These are phyloP conservation scores for Cyclotella cryptica DNA, from an alignment of 108 stramenopile species.

Conservation along the genomic window DNA sequence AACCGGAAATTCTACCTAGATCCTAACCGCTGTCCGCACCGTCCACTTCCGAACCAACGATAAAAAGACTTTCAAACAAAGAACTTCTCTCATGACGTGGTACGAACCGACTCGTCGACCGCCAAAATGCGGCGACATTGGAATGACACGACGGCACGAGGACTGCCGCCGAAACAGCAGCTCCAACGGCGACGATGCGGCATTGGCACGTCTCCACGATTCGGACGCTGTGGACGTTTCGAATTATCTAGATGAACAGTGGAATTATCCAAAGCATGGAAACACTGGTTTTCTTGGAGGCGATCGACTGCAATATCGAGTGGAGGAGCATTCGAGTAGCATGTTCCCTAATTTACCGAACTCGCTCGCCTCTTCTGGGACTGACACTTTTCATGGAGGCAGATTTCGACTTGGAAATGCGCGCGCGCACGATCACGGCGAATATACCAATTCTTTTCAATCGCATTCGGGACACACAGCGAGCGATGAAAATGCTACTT, in stretches of 20 bases:
- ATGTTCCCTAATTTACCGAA: not conserved
- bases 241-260: constrained; percentile 3
- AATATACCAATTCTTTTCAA: not conserved
- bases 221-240: constrained; percentile 8
- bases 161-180: not conserved
- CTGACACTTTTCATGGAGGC: not conserved
- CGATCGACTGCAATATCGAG: constrained; percentile 14
- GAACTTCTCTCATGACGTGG: not conserved
- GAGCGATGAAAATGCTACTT: not conserved
- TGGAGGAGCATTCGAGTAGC: constrained; percentile 7
- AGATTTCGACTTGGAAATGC: not conserved
- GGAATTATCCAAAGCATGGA: not conserved
- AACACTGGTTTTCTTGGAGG: not conserved
- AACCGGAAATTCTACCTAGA: too few species aligned
- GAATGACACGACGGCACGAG: not conserved
- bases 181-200: constrained; percentile 2
- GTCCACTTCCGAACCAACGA: not conserved
- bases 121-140: not conserved
- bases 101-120: constrained; percentile 16
- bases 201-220: not conserved
- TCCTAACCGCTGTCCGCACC: too few species aligned
- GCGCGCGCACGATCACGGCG: not conserved
- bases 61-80: not conserved
- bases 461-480: not conserved
- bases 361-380: not conserved